These are phyloP conservation scores for Termitomyces sp. DNA, from an alignment of 768 basidiomycete genomes.

Conservation along the genomic window DNA sequence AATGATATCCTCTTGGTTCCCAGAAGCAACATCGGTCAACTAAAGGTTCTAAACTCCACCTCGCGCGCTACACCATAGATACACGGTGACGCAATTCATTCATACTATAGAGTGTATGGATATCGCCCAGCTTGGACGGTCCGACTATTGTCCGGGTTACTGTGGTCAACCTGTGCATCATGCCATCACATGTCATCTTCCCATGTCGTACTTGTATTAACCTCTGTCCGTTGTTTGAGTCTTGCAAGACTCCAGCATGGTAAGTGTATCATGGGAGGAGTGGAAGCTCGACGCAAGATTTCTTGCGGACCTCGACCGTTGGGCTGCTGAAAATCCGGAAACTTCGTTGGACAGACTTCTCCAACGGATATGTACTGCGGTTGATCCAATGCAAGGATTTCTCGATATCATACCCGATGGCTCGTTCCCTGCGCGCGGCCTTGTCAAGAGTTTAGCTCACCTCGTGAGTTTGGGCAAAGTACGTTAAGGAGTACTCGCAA, in stretches of 20 bases:
- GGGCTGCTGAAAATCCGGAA: slow-evolving; percentile 7
- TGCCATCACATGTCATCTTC: not conserved
- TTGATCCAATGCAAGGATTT: slow-evolving; percentile 5
- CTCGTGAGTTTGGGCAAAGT: slow-evolving; percentile 10
- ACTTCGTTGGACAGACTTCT: slow-evolving; percentile 1
- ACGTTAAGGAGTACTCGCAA: too few relatives aligned
- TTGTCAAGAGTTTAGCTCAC: slow-evolving; percentile 11
- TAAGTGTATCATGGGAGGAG: not conserved
- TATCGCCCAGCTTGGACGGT: not conserved
- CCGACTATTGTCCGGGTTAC: not conserved
- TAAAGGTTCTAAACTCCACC: not conserved
- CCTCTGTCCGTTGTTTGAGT: not conserved
- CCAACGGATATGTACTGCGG: not conserved
- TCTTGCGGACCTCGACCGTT: slow-evolving; percentile 1
- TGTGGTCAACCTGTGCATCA: not conserved
- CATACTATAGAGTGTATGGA: too few relatives aligned
- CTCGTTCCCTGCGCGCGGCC: slow-evolving; percentile 11
- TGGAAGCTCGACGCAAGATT: slow-evolving; percentile 9
- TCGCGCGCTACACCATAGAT: not conserved
- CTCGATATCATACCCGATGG: slow-evolving; percentile 13
- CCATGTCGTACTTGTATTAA: not conserved
- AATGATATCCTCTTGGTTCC: not conserved
- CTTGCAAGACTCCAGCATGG: not conserved
- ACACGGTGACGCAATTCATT: too few relatives aligned
- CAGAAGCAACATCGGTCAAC: not conserved